Evolutionary conservation across 257 asterid species (phyloP), one percentile per base, ranked within the genome.

Genomic region (Lithospermum erythrorhizon): DNA sequence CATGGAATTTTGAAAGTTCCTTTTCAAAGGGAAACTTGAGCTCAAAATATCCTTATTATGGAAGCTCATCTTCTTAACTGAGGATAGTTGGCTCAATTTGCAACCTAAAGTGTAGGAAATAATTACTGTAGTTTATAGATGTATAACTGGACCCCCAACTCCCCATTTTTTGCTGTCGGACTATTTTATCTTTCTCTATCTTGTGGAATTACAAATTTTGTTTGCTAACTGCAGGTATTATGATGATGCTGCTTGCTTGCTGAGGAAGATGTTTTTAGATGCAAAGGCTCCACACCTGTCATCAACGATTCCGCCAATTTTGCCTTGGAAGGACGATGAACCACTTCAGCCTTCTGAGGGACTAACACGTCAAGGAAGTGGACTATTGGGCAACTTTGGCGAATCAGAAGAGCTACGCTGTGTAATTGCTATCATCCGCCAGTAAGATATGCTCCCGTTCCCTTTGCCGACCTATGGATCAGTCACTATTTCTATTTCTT

Each of bases 211-310:
- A 55, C 59, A 23, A 27, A 62, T 49, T 58, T 22, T 58, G 32
- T 52, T 62, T 68, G 60, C 35, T 56, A 41, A 63, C 59, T 73
- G 63, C 80, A 91, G 98, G 81, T 91, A 91, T 71, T 86, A 88
- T 53, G 96, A 91, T 64, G 98, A 91, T 61, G 90, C 95, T 73
- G 95, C 98, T 61, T 91, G 98, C 73, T 91, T 91, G 61, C 72
- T 91, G 84, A 82, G 98, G 75, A 91, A 88, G 81, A 76, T 91
- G 83, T 81, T 91, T 82, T 87, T 91, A 63, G 98, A 91, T 70
- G 96, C 98, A 62, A 91, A 87, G 78, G 98, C 96, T 59, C 98
- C 98, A 47, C 95, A 91, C 75, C 96, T 88, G 63, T 82, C 96
- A 27, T 82, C 94, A 49, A 74, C 75, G 49, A 83, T 91, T 65